Evolutionary conservation across 805 yeast species (phyloP).

Genomic region (Candida taoyuanica): DNA sequence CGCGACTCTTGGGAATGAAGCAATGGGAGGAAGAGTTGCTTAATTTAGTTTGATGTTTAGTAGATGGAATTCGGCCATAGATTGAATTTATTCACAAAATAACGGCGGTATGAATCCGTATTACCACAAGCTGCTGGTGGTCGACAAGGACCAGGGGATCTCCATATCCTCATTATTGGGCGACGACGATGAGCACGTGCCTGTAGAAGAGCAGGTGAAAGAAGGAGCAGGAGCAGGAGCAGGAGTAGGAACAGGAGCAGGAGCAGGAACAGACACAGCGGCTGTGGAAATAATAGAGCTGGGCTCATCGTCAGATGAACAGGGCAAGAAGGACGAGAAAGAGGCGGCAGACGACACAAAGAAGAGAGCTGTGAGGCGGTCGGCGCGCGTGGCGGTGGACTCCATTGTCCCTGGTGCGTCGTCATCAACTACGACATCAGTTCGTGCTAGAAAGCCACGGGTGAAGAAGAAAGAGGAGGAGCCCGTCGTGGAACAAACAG

Average conservation of each 20-base stretch:
- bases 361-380: constrained; percentile 3
- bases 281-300: too few species aligned
- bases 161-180: constrained; percentile 15
- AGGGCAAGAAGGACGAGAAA: neutral
- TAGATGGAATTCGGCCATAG: too few species aligned
- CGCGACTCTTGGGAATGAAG: too few species aligned
- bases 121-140: neutral
- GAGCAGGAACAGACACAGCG: too few species aligned
- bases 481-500: neutral
- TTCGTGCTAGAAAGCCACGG: constrained; percentile 3
- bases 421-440: neutral
- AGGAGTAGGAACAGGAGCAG: too few species aligned
- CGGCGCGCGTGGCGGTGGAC: constrained; percentile 10
- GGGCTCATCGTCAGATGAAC: too few species aligned
- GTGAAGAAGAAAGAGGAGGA: constrained; percentile 3
- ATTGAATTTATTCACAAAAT: too few species aligned
- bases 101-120: constrained; percentile 1
- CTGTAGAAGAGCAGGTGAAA: too few species aligned
- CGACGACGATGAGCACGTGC: neutral
- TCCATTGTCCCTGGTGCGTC: constrained; percentile 3
- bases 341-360: neutral
- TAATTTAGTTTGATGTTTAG: too few species aligned
- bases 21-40: too few species aligned
- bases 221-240: too few species aligned
- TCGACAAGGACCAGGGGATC: constrained; percentile 3